These are phyloP conservation scores for Yamadazyma taylorii DNA, from an alignment of 1,139 yeast species.

Conservation along the genomic window DNA sequence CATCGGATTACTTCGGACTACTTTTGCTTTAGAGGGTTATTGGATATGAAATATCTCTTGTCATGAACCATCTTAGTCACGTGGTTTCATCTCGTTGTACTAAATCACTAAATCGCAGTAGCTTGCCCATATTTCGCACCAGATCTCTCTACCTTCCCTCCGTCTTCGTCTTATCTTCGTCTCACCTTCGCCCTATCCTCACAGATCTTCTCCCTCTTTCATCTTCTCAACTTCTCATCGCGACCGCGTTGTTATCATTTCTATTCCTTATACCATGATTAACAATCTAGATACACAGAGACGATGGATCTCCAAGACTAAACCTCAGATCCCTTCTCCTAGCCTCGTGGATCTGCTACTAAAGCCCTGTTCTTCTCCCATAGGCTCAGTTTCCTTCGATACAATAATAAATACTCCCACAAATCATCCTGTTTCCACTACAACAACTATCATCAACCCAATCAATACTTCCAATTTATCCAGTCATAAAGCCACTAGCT, in stretches of 20 bases:
- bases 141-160: neutral
- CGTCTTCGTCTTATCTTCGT: neutral
- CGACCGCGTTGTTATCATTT: constrained; percentile 1
- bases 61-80: too few species aligned
- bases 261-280: constrained; percentile 8
- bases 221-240: neutral
- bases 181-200: neutral
- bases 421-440: too few species aligned
- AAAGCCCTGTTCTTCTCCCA: neutral
- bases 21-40: too few species aligned
- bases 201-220: too few species aligned
- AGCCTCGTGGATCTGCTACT: constrained; percentile 3
- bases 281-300: constrained; percentile 19
- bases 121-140: too few species aligned
- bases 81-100: too few species aligned
- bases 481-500: too few species aligned
- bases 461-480: too few species aligned
- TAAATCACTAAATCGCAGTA: too few species aligned
- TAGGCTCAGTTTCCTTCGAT: neutral
- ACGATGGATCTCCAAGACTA: constrained; percentile 17
- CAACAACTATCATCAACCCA: neutral
- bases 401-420: too few species aligned
- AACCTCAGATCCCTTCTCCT: constrained; percentile 17
- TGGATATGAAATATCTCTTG: too few species aligned
- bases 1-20: too few species aligned